phyloP scores from a whole-genome alignment of 495 filamentous ascomycete species.

The Aspergillus nanangensis region DNA sequence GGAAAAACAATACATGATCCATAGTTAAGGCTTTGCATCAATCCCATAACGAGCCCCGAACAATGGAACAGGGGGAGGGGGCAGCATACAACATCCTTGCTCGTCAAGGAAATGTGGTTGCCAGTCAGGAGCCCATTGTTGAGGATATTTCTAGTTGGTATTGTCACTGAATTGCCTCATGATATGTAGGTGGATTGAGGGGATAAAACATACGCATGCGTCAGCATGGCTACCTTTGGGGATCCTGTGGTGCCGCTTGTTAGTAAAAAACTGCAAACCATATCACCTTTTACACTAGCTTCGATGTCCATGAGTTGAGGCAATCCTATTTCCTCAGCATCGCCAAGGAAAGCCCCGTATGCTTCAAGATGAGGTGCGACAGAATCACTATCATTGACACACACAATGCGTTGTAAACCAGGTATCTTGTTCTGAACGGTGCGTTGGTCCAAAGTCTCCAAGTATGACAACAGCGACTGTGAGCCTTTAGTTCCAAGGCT shows the following conservation, averaged over 20 bases:
- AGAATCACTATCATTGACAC: too few relatives aligned
- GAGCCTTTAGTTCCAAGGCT: too few relatives aligned
- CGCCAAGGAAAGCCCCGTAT: neutral
- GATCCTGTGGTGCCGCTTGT: slow-evolving; percentile 57
- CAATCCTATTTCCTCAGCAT: neutral
- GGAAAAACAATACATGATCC: slow-evolving; percentile 38
- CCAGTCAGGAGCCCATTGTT: slow-evolving; percentile 76
- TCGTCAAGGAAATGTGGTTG: slow-evolving; percentile 58
- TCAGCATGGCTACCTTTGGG: slow-evolving; percentile 57
- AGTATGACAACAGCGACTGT: too few relatives aligned
- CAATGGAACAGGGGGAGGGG: slow-evolving; percentile 44
- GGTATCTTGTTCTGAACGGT: too few relatives aligned
- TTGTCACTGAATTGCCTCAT: neutral
- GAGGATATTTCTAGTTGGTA: slow-evolving; percentile 52
- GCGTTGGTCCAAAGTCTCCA: too few relatives aligned
- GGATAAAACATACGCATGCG: slow-evolving; percentile 40
- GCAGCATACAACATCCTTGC: slow-evolving; percentile 61
- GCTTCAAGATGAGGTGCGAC: neutral
- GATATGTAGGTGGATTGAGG: neutral
- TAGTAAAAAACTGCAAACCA: slow-evolving; percentile 50
- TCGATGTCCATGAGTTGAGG: neutral
- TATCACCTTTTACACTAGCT: neutral
- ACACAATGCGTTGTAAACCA: too few relatives aligned
- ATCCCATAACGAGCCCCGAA: neutral
- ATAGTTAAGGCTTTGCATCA: neutral